Conservation (phyloP, 306 rosid species). For the Gastrolobium villosum region DNA sequence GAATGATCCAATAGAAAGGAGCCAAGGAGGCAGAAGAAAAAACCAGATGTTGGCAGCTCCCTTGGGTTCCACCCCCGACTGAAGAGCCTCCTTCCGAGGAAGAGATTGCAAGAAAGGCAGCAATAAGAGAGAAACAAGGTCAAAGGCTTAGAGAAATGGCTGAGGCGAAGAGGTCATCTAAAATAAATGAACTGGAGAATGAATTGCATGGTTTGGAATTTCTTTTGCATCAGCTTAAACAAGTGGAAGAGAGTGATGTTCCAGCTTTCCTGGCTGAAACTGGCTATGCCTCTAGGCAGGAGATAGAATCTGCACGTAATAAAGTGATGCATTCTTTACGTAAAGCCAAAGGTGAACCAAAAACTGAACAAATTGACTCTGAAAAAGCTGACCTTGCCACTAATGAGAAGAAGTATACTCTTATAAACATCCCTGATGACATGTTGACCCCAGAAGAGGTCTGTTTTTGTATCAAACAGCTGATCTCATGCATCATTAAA, state of each 20-base stretch:
- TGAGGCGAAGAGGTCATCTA: constrained; percentile 81
- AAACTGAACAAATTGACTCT: constrained; percentile 67
- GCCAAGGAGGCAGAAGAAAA: constrained; percentile 72
- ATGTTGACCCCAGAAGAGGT: constrained; percentile 79
- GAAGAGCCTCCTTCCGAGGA: constrained; percentile 91
- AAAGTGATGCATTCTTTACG: constrained; percentile 75
- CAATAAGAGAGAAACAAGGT: constrained; percentile 83
- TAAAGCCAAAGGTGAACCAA: constrained; percentile 83
- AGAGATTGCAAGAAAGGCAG: constrained; percentile 91
- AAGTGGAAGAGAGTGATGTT: constrained; percentile 65
- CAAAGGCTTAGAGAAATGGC: constrained; percentile 92
- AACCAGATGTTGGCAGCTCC: constrained; percentile 84
- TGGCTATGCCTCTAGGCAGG: constrained; percentile 76
- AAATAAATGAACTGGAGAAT: constrained; percentile 86
- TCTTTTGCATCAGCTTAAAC: constrained; percentile 75
- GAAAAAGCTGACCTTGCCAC: constrained; percentile 67
- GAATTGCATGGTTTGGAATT: constrained; percentile 76
- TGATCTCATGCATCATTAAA: constrained; percentile 22
- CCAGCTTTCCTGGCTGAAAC: constrained; percentile 74
- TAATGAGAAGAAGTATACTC: constrained; percentile 69
- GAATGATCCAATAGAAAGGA: constrained; percentile 56
- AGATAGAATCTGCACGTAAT: constrained; percentile 71
- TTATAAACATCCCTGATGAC: constrained; percentile 73
- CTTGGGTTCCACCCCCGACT: constrained; percentile 85
- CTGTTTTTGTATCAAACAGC: constrained; percentile 40